Evolutionary conservation across 371 early-diverging fungal genomes (phyloP).

Genomic region (Mucor sp.): DNA sequence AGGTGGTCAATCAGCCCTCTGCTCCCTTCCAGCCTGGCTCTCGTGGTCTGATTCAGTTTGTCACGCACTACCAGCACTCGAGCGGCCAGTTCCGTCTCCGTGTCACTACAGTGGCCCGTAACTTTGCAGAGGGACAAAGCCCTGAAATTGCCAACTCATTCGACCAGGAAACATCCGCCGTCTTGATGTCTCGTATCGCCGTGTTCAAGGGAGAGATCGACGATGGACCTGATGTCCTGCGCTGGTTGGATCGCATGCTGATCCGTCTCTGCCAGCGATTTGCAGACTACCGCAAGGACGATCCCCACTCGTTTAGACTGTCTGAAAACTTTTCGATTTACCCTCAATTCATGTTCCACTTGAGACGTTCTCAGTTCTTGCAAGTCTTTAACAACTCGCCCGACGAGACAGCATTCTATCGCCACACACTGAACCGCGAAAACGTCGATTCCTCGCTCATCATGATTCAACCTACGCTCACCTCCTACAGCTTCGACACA

Average conservation of each 20-base stretch:
- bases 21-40: slow-evolving; percentile 85
- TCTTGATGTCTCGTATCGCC: slow-evolving; percentile 98
- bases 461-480: slow-evolving; percentile 99
- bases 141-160: slow-evolving; percentile 93
- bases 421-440: slow-evolving; percentile 91
- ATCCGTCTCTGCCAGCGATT: slow-evolving; percentile 98
- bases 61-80: slow-evolving; percentile 95
- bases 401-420: slow-evolving; percentile 99
- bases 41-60: slow-evolving; percentile 92
- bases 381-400: slow-evolving; percentile 99
- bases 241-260: slow-evolving; percentile 99
- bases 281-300: slow-evolving; percentile 97
- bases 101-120: slow-evolving; percentile 95
- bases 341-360: slow-evolving; percentile 99
- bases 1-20: slow-evolving; percentile 88
- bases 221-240: slow-evolving; percentile 97
- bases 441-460: slow-evolving; percentile 96
- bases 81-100: slow-evolving; percentile 89
- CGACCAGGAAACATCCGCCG: slow-evolving; percentile 99
- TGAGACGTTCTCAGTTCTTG: slow-evolving; percentile 97
- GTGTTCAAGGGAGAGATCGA: slow-evolving; percentile 97
- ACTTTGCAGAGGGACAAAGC: slow-evolving; percentile 88
- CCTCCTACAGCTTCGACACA: slow-evolving; percentile 90
- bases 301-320: slow-evolving; percentile 92
- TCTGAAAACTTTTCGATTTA: slow-evolving; percentile 96